These are phyloP conservation scores for Alopecurus myosuroides DNA, from an alignment of 176 grass and related monocot species.

Conservation along the genomic window DNA sequence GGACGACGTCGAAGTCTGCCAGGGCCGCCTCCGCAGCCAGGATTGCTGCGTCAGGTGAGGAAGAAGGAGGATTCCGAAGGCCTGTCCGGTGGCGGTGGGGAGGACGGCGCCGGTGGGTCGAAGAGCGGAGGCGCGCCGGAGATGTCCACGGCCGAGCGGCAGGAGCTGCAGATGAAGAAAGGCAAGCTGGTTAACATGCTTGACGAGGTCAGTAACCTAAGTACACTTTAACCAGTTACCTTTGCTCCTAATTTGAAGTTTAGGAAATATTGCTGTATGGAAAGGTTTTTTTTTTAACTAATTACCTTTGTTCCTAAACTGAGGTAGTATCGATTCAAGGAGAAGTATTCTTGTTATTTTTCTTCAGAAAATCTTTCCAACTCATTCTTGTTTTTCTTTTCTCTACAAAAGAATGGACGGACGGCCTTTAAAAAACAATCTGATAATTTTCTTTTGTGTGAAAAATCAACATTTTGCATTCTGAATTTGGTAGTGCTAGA, in stretches of 20 bases:
- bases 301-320: too few relatives aligned
- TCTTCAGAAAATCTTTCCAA: not conserved
- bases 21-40: conserved; percentile 3
- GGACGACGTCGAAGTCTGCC: conserved; percentile 20
- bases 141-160: conserved; percentile 83
- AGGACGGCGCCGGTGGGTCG: conserved; percentile 16
- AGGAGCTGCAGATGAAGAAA: conserved; percentile 99
- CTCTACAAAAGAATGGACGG: not conserved
- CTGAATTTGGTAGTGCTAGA: conserved; percentile 9
- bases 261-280: not conserved
- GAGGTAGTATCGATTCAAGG: not conserved
- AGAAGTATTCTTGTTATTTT: not conserved
- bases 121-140: conserved; percentile 28
- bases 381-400: not conserved
- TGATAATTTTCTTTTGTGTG: not conserved
- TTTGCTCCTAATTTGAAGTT: not conserved
- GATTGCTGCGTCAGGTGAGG: conserved; percentile 18
- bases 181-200: conserved; percentile 97
- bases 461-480: not conserved
- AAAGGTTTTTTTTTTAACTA: not conserved
- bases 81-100: conserved; percentile 28
- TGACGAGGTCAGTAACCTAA: conserved; percentile 69
- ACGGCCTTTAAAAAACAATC: not conserved
- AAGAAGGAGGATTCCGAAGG: conserved; percentile 53
- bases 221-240: not conserved